Base-by-base conservation (phyloP, 306 rosid genomes). In the Quercus dentata region DNA sequence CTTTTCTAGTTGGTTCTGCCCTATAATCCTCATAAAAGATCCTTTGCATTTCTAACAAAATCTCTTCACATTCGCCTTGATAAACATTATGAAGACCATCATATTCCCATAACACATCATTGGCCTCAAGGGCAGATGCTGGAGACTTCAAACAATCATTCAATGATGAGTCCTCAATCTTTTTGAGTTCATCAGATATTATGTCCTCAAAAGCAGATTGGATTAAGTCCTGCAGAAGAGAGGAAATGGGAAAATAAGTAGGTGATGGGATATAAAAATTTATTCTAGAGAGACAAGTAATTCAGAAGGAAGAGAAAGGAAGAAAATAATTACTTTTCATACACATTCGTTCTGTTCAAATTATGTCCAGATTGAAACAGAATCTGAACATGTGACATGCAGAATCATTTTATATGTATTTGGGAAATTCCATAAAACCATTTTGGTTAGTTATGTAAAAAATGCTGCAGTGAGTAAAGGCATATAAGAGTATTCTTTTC, bases 41-140 rank as follows among this genome's bases (percentile, higher is more conserved):
- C 75, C 84, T 88, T 76, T 90, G 94, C 97, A 94, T 92, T 83
- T 92, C 94, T 78, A 94, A 46, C 77, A 90, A 57, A 11, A 94
- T 90, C 20, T 85, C 97, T 87, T 90, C 89, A 73, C 92, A 86
- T 55, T 94, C 92, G 57, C 91, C 95, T 46, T 84, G 75, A 81
- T 78, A 82, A 74, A 90, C 79, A 71, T 71, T 73, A 59, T 74
- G 80, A 83, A 90, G 80, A 71, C 85, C 88, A 56, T 86, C 86
- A 55, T 92, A 91, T 49, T 92, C 93, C 98, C 98, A 92, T 54
- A 94, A 76, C 2, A 80, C 6, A 77, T 94, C 94, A 72, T 82
- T 79, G 46, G 30, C 35, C 21, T 81, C 81, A 28, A 71, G 55
- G 4, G 63, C 54, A 52, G 89, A 76, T 28, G 77, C 44, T 49